These are phyloP conservation scores for Aspergillus intermedius DNA, from an alignment of 2,329 filamentous ascomycete species.

Conservation along the genomic window DNA sequence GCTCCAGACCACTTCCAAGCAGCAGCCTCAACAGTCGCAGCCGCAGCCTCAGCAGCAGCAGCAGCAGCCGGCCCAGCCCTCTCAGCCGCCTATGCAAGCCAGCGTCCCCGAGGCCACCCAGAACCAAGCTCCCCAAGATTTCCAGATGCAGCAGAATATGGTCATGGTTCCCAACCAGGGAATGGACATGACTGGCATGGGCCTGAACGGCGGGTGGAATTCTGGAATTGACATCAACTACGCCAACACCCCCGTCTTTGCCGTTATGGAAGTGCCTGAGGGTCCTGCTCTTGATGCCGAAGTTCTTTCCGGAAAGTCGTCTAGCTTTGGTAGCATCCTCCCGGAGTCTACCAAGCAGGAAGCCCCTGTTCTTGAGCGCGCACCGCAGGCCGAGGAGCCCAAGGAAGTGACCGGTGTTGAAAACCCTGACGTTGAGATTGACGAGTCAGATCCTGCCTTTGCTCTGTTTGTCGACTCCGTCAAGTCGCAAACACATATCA, in stretches of 20 bases:
- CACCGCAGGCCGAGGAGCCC: conserved; percentile 15
- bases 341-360: conserved; percentile 45
- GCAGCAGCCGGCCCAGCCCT: conserved; percentile 9
- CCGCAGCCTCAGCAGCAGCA: conserved; percentile 29
- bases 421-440: conserved; percentile 45
- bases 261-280: conserved; percentile 64
- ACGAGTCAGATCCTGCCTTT: conserved; percentile 46
- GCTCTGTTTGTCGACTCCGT: conserved; percentile 46
- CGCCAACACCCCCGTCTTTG: conserved; percentile 49
- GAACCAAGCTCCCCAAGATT: conserved; percentile 48
- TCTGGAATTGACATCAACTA: conserved; percentile 41
- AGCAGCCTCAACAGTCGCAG: conserved; percentile 38
- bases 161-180: conserved; percentile 74
- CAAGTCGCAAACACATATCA: conserved; percentile 20
- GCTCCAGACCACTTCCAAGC: conserved; percentile 29
- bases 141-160: conserved; percentile 62
- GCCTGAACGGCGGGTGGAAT: conserved; percentile 46
- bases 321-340: conserved; percentile 41
- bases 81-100: conserved; percentile 38
- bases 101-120: conserved; percentile 59
- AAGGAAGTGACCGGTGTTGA: conserved; percentile 15
- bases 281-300: conserved; percentile 56
- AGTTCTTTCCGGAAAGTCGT: conserved; percentile 64
- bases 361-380: conserved; percentile 42
- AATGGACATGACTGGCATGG: conserved; percentile 68